Evolutionary conservation across 345 rosid genomes (phyloP).

Genomic region (Hibiscus tridactylites): DNA sequence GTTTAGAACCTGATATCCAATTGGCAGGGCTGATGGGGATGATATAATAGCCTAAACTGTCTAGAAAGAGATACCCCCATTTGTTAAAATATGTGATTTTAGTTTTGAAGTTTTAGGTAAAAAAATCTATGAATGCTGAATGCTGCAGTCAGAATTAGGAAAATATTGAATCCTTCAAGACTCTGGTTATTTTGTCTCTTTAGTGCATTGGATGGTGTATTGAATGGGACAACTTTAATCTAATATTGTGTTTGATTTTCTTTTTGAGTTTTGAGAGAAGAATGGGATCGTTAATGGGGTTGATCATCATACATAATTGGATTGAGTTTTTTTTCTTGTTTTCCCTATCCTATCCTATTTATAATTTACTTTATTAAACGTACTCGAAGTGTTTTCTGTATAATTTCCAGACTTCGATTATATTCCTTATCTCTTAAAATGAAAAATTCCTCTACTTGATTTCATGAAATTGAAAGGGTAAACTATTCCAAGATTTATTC

Average conservation of each 20-base stretch:
- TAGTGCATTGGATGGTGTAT: background rate
- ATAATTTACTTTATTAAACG: background rate
- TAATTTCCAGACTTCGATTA: background rate
- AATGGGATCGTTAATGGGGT: background rate
- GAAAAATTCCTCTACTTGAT: background rate
- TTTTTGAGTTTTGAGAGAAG: background rate
- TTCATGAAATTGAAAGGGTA: background rate
- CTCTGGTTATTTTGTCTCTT: background rate
- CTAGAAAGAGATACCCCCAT: background rate
- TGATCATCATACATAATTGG: background rate
- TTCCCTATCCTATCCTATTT: background rate
- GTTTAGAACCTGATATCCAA: background rate
- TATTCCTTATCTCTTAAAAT: background rate
- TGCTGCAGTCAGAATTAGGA: background rate
- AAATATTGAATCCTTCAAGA: background rate
- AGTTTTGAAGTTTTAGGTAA: background rate
- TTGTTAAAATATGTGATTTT: background rate
- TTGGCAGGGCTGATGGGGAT: background rate
- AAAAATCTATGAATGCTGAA: background rate
- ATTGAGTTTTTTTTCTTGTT: background rate
- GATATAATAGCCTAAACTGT: background rate
- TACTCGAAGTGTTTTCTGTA: background rate
- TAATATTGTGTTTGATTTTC: background rate
- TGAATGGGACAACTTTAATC: background rate
- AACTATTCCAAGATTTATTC: slow-evolving; percentile 1